Conservation (phyloP, 768 basidiomycete species). For the Amanita fuliginea region DNA sequence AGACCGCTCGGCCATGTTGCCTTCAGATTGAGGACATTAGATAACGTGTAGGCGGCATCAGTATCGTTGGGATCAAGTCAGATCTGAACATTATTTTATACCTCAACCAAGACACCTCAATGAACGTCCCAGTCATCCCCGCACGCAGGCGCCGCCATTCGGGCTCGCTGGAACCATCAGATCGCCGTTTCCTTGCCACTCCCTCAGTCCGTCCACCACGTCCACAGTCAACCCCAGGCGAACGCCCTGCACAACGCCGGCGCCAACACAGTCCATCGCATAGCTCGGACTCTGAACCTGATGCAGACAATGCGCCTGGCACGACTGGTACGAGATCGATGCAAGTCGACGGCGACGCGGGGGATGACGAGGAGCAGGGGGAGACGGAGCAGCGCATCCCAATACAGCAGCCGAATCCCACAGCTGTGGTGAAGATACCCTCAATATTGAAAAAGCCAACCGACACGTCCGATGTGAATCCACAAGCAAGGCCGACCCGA, state of each 20-base stretch:
- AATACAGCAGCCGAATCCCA: conserved; percentile 3
- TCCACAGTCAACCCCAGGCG: conserved; percentile 66
- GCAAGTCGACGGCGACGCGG: conserved; percentile 12
- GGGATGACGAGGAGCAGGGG: conserved; percentile 14
- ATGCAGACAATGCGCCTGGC: conserved; percentile 13
- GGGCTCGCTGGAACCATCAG: conserved; percentile 32
- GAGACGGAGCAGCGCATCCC: neutral
- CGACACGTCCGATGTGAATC: neutral
- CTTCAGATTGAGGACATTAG: neutral
- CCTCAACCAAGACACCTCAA: neutral
- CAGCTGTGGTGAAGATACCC: neutral
- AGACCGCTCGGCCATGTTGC: conserved; percentile 46
- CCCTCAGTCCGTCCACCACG: conserved; percentile 43
- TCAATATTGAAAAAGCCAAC: neutral
- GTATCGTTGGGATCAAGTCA: too few species aligned
- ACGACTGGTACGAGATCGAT: conserved; percentile 11
- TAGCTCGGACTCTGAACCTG: conserved; percentile 22
- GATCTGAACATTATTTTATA: neutral
- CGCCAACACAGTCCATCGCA: conserved; percentile 33
- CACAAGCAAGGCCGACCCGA: conserved; percentile 37
- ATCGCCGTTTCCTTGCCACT: conserved; percentile 12
- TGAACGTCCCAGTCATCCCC: conserved; percentile 15
- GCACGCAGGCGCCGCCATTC: conserved; percentile 57
- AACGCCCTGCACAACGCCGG: conserved; percentile 39
- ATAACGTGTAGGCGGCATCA: too few species aligned